phyloP scores from a whole-genome alignment of 1,139 yeast genomes.

The Kurtzmaniella quercitrusa region DNA sequence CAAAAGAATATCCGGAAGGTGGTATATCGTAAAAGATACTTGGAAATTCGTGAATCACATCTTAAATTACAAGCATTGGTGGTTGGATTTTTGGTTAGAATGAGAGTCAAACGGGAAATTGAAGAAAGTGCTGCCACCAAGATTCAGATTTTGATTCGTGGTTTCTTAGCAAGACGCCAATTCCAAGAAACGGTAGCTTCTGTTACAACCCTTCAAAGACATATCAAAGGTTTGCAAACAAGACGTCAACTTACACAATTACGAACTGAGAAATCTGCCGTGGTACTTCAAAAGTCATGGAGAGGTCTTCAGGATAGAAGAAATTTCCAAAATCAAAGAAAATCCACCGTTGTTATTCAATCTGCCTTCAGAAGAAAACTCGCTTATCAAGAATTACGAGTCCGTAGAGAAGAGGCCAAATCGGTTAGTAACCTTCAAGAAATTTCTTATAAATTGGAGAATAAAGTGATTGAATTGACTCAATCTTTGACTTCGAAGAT shows the following conservation, averaged over 20 bases:
- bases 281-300: slow-evolving; percentile 63
- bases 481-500: slow-evolving; percentile 75
- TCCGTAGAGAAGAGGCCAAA: slow-evolving; percentile 77
- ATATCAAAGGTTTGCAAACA: slow-evolving; percentile 63
- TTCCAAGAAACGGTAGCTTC: slow-evolving; percentile 43
- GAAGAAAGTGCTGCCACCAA: slow-evolving; percentile 63
- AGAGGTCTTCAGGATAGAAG: slow-evolving; percentile 55
- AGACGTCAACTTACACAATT: slow-evolving; percentile 44
- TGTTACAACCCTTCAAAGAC: slow-evolving; percentile 59
- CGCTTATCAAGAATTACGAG: slow-evolving; percentile 63
- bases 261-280: slow-evolving; percentile 61
- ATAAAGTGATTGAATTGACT: slow-evolving; percentile 91
- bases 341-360: slow-evolving; percentile 69
- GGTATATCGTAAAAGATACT: slow-evolving; percentile 58
- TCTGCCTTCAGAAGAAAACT: slow-evolving; percentile 70
- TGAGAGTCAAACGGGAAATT: slow-evolving; percentile 51
- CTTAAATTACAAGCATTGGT: slow-evolving; percentile 54
- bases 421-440: slow-evolving; percentile 87
- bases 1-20: slow-evolving; percentile 80
- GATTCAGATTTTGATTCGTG: slow-evolving; percentile 73
- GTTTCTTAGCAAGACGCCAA: slow-evolving; percentile 50
- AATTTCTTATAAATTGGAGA: slow-evolving; percentile 88
- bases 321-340: slow-evolving; percentile 34
- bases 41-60: slow-evolving; percentile 53
- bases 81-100: slow-evolving; percentile 63